Evolutionary conservation across 1,284 basidiomycete species (phyloP).

Genomic region (Inonotus hispidus): DNA sequence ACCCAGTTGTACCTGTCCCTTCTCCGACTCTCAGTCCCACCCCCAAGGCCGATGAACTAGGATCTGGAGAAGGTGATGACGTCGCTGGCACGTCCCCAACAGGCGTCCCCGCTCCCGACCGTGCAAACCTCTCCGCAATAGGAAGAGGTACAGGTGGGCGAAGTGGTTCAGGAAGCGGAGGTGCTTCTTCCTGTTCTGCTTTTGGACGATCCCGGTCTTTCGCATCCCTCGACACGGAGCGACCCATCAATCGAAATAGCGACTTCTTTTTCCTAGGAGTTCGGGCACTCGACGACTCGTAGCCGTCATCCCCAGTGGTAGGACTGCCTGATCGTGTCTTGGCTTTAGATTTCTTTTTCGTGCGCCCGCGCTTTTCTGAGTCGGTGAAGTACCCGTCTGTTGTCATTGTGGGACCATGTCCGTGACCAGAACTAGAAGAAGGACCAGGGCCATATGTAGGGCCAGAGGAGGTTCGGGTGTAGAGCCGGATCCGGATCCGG

Average conservation of each 20-base stretch:
- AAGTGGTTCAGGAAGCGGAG: conserved; percentile 8
- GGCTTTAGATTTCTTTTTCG: conserved; percentile 3
- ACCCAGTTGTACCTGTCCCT: neutral
- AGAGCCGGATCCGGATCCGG: neutral
- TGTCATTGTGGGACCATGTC: neutral
- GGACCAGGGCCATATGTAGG: neutral
- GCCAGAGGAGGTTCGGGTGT: neutral
- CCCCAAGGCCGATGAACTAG: neutral
- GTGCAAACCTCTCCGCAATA: conserved; percentile 16
- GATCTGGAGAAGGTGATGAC: neutral
- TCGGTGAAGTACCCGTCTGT: conserved; percentile 13
- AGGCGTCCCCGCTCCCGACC: conserved; percentile 2
- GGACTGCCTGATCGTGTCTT: conserved; percentile 6
- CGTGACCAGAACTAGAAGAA: neutral
- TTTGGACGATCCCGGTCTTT: conserved; percentile 4
- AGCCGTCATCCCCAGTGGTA: neutral
- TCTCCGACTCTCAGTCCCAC: neutral
- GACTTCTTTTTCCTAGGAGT: conserved; percentile 8
- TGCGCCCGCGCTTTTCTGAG: conserved; percentile 10
- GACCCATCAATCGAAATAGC: conserved; percentile 12
- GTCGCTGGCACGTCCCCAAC: neutral
- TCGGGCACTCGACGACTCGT: neutral
- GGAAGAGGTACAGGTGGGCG: conserved; percentile 12
- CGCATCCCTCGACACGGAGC: conserved; percentile 3
- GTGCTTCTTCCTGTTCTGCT: neutral